phyloP scores from a whole-genome alignment of 2,329 filamentous ascomycete species.

The Podosphaera xanthii region DNA sequence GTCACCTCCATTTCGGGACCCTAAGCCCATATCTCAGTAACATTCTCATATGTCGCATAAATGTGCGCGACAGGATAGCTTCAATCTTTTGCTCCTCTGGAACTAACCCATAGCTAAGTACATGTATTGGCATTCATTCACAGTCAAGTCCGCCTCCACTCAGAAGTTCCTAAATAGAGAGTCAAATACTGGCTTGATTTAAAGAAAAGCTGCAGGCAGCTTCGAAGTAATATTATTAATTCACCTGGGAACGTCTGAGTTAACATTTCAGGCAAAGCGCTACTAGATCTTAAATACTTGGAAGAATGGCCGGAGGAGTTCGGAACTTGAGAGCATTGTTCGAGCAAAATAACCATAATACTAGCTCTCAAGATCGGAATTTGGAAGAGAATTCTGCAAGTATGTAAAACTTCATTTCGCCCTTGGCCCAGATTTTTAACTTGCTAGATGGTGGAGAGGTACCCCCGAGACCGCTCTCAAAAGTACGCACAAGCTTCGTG shows the following conservation, averaged over 20 bases:
- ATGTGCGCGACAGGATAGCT: background rate
- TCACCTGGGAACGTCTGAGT: background rate
- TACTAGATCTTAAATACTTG: background rate
- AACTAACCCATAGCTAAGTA: too few relatives aligned
- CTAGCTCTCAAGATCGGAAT: constrained; percentile 35
- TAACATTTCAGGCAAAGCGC: background rate
- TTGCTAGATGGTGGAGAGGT: background rate
- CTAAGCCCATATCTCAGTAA: background rate
- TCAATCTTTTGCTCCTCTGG: background rate
- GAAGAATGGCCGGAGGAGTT: constrained; percentile 13
- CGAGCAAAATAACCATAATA: constrained; percentile 43
- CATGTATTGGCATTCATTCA: too few relatives aligned
- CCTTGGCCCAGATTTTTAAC: background rate
- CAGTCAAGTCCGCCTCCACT: too few relatives aligned
- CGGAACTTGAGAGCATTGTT: constrained; percentile 61
- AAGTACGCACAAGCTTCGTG: constrained; percentile 54
- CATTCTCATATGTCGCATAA: background rate
- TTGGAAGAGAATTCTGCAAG: constrained; percentile 31
- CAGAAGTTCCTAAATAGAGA: too few relatives aligned
- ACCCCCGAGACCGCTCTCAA: constrained; percentile 44
- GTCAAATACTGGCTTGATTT: background rate
- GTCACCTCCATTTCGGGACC: background rate
- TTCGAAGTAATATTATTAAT: background rate
- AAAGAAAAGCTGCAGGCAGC: background rate
- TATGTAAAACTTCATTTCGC: constrained; percentile 16